These are phyloP conservation scores for Colletotrichum truncatum DNA, from an alignment of 2,329 filamentous ascomycete genomes.

Conservation along the genomic window DNA sequence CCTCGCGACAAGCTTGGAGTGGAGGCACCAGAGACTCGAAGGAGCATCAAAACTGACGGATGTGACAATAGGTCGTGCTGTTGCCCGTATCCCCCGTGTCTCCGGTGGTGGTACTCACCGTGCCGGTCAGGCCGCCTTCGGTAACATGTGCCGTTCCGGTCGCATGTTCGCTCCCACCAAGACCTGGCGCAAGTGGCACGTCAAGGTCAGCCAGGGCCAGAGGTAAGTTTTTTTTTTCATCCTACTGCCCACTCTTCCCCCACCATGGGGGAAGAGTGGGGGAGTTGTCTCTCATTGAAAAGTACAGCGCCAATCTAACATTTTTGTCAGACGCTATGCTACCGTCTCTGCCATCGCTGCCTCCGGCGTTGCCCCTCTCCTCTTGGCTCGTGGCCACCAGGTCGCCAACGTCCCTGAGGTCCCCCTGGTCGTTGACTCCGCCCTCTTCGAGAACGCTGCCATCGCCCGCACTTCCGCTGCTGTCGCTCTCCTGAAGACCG, in stretches of 20 bases:
- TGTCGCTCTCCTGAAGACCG: slow-evolving; percentile 85
- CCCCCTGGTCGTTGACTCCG: slow-evolving; percentile 93
- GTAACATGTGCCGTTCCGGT: slow-evolving; percentile 99
- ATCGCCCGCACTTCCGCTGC: slow-evolving; percentile 90
- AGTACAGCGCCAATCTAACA: slow-evolving; percentile 5
- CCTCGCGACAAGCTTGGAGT: neutral
- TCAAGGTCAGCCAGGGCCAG: slow-evolving; percentile 99
- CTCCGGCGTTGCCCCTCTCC: slow-evolving; percentile 92
- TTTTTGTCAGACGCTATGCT: slow-evolving; percentile 81
- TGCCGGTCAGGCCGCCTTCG: slow-evolving; percentile 99
- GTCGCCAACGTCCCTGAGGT: slow-evolving; percentile 93
- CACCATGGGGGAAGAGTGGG: neutral
- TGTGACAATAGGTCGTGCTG: slow-evolving; percentile 80
- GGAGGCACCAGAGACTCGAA: neutral
- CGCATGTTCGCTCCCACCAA: slow-evolving; percentile 99
- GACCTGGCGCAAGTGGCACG: slow-evolving; percentile 99
- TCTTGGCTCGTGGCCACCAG: slow-evolving; percentile 97
- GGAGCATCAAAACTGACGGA: slow-evolving; percentile 23
- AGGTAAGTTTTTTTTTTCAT: slow-evolving; percentile 69
- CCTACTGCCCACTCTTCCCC: too few species aligned
- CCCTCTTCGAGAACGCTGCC: slow-evolving; percentile 81
- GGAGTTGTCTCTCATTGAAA: too few species aligned
- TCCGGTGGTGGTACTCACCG: slow-evolving; percentile 99
- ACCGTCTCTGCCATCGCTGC: slow-evolving; percentile 97
- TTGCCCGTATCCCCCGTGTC: slow-evolving; percentile 99